Percentiles rank a stretch among this genome's conserved stretches.
Conservation (phyloP, 2,329 filamentous ascomycete species). For the Peltaster fructicola region DNA sequence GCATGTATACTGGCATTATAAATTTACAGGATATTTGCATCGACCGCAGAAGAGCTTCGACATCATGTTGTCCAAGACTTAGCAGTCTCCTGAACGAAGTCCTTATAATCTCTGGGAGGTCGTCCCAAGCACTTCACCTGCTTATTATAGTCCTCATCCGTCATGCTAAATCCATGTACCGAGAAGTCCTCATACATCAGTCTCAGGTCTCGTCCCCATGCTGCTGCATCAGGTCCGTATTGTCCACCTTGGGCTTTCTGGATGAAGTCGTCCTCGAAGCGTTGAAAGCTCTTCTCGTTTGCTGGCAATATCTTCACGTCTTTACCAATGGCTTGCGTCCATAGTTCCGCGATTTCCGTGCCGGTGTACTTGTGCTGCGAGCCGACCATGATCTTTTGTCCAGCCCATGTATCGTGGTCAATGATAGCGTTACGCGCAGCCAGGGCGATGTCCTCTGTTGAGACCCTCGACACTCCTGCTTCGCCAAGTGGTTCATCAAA, state of each 20-base stretch:
- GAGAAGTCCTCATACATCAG: constrained; percentile 7
- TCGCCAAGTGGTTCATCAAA: constrained; percentile 5
- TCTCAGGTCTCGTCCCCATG: constrained; percentile 6
- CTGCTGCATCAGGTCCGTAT: no score
- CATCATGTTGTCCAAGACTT: constrained; percentile 2
- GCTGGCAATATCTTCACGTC: constrained; percentile 2
- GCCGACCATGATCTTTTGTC: constrained; percentile 7
- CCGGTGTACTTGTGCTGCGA: constrained; percentile 4
- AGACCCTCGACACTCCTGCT: constrained; percentile 5
- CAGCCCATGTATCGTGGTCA: constrained; percentile 2
- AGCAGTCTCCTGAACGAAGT: constrained; percentile 4
- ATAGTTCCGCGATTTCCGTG: constrained; percentile 2
- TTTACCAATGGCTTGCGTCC: constrained; percentile 4
- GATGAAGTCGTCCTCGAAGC: constrained; percentile 1
- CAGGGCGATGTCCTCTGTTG: constrained; percentile 4
- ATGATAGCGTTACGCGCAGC: constrained; percentile 4
- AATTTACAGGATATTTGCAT: no score
- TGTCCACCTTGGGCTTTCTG: not conserved
- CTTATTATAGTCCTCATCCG: constrained; percentile 4
- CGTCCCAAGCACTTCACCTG: constrained; percentile 6
- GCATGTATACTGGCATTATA: no score
- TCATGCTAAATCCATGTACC: constrained; percentile 6
- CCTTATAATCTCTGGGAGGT: constrained; percentile 5
- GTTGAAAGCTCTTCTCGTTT: constrained; percentile 1
- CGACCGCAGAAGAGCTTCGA: no score